Base-by-base conservation (phyloP, 108 stramenopile species). In the Cyclotella baltica region DNA sequence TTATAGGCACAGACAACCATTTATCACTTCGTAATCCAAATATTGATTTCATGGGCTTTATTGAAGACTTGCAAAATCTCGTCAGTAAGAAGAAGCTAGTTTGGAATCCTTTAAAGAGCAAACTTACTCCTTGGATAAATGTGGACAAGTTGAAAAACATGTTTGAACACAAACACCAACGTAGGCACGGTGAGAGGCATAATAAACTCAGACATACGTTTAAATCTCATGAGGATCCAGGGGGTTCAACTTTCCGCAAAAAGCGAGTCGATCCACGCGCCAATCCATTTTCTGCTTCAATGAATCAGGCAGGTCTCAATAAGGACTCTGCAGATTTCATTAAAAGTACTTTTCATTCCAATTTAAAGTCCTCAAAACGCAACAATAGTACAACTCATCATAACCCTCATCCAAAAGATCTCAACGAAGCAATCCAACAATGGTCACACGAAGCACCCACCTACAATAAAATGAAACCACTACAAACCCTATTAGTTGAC, bases 31-130 rank as follows among this genome's bases (percentile, higher is more conserved):
- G 75, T 20, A 57, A 83, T 83, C 82, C 82, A 3, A 53, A 33
- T 19, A 19, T 15, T 33, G 51, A 77, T 13, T 83, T 76, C 69
- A 37, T 56, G 16, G 50, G 31, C 29, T 83, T 83, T 51, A 67
- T 83, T 22, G 70, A 75, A 25, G 70, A 40, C 2, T 27, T 77
- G n/a, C 34, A 69, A 25, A 22, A 9, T 13, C 9, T 72, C 31
- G 34, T 68, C 23, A 48, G 70, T 27, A 22, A 76, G 61, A 70
- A 83, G 62, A 51, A 51, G 59, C 62, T 35, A 18, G 70, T 77
- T 27, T 84, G 53, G 46, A 76, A 85, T 67, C 78, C 84, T 3
- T 43, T 85, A 30, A 71, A 57, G 19, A 62, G 43, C 19, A 67
- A 37, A 27, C 3, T 76, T 18, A 56, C 36, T 18, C 75, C 80